Conservation (phyloP, 495 filamentous ascomycete species). For the Copromyces sp. region DNA sequence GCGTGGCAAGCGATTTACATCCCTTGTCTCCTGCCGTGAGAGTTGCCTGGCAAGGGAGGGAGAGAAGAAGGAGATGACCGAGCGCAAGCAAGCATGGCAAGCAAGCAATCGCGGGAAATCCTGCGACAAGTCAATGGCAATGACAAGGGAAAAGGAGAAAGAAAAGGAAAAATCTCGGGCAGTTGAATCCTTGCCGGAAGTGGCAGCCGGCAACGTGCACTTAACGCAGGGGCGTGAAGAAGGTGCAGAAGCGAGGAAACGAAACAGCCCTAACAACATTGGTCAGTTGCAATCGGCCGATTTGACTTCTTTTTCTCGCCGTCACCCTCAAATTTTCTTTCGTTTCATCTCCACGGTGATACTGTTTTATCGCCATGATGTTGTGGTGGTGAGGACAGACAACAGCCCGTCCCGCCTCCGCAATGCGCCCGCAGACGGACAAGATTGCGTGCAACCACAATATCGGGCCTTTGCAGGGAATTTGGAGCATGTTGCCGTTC, state of each 20-base stretch:
- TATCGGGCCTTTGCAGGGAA: neutral
- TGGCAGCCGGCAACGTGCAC: neutral
- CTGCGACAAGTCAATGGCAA: neutral
- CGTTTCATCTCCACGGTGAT: too few relatives aligned
- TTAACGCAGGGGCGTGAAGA: neutral
- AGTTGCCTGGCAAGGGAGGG: neutral
- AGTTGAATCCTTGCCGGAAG: neutral
- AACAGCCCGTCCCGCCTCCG: neutral
- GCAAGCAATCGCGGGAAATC: neutral
- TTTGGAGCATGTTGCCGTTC: neutral
- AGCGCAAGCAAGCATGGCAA: neutral
- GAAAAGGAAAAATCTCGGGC: neutral
- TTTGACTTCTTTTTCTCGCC: neutral
- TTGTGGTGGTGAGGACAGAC: neutral
- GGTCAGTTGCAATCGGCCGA: neutral
- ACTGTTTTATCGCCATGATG: neutral
- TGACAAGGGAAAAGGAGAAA: neutral
- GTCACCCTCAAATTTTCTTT: neutral
- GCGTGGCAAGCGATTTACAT: neutral
- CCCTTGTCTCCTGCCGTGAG: neutral
- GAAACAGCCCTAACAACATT: slow-evolving; percentile 1
- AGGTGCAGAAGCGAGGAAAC: slow-evolving; percentile 9
- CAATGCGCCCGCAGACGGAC: neutral
- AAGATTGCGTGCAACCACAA: neutral
- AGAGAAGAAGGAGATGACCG: neutral